Base-by-base conservation (phyloP, 768 basidiomycete genomes). In the Lentinula lateritia region DNA sequence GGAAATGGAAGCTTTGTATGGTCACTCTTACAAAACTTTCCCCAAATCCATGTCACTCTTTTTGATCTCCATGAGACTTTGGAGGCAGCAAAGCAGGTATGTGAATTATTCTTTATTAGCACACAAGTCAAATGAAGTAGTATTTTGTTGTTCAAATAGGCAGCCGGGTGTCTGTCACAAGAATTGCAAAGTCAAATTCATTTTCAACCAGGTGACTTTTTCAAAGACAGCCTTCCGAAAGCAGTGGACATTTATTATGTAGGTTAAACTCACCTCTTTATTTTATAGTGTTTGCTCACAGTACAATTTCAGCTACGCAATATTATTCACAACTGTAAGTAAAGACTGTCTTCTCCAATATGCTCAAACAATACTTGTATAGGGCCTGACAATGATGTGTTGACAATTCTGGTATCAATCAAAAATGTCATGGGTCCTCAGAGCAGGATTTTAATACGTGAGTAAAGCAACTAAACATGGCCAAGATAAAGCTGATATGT, bases 241-340 rank as follows among this genome's bases (percentile, higher is more conserved):
- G 68, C 59, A 0, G 65, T 68, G 43, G 68, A 73, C 28, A 46
- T 74, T 16, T 77, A 77, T 58, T 76, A 73, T 23, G 74, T 74
- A 60, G 10, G 74, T 62, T 10, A 18, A 16, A 3, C 46, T 28
- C 41, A 20, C 20, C 13, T 13, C 20, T 23, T 32, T 38, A 20
- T 16, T 13, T 20, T 32, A 32, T 13, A 1, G 6, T 5, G 28
- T 32, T 52, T n/a, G 7, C 15, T 55, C 23, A 6, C 3, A n/a
- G 41, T 28, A 4, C 28, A 28, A 3, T 28, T 28, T 28, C 28
- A 72, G 67, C 52, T 68, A 9, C 60, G 66, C 16, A 66, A 66
- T 35, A 67, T 71, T 48, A 67, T 70, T 35, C 74, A 74, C 42
- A 66, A 75, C 59, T 76, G 73, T 50, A 12, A 50, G 20, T 7